A percentile compares a stretch with the other conserved stretches of the same genome.
phyloP scores from a whole-genome alignment of 805 yeast species.

The Wickerhamiella slavikovae region DNA sequence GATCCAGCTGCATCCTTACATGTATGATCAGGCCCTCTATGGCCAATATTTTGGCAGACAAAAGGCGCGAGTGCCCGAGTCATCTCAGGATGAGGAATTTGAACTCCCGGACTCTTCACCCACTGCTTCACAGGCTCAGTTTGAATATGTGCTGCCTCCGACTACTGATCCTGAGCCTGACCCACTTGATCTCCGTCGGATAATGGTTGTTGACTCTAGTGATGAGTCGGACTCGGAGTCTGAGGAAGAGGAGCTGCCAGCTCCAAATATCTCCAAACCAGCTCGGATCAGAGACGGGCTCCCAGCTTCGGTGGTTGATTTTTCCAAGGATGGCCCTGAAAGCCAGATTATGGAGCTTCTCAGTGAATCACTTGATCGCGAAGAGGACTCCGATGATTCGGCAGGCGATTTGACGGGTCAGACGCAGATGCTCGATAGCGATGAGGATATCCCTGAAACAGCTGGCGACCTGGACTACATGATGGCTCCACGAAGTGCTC shows the following conservation, averaged over 20 bases:
- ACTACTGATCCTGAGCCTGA: neutral
- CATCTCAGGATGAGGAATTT: too few species aligned
- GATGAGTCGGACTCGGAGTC: conserved; percentile 2
- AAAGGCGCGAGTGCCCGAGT: too few species aligned
- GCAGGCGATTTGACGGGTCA: too few species aligned
- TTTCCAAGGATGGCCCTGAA: too few species aligned
- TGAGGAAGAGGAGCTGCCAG: neutral
- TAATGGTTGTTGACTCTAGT: conserved; percentile 2
- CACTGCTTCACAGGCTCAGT: too few species aligned
- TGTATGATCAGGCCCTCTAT: conserved; percentile 2
- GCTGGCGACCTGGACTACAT: conserved; percentile 1
- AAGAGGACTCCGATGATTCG: too few species aligned
- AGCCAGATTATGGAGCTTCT: too few species aligned
- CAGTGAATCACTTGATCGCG: too few species aligned
- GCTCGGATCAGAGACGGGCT: neutral
- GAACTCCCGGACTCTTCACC: too few species aligned
- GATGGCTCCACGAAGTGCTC: neutral
- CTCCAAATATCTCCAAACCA: neutral
- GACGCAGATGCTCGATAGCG: too few species aligned
- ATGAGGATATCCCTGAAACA: conserved; percentile 1
- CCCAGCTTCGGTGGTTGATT: neutral
- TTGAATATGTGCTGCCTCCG: neutral
- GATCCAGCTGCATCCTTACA: conserved; percentile 2
- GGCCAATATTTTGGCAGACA: neutral
- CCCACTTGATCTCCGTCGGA: neutral